Conservation (phyloP, 805 yeast genomes). For the Debaryomyces castellii region DNA sequence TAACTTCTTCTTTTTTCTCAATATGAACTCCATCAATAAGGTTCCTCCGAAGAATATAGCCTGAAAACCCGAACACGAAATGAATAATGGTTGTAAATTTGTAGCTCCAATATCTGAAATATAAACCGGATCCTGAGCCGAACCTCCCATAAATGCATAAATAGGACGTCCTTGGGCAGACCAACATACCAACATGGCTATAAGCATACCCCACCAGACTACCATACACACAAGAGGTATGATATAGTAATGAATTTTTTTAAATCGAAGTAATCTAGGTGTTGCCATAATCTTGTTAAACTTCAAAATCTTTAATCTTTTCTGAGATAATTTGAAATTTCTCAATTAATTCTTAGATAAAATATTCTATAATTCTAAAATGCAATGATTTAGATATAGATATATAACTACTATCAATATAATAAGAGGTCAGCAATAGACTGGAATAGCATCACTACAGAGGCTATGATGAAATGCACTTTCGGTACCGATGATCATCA, state of each 20-base stretch:
- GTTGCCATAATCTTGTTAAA: background rate
- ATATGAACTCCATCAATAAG: slow-evolving; percentile 57
- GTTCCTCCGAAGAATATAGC: slow-evolving; percentile 71
- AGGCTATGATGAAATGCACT: background rate
- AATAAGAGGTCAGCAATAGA: background rate
- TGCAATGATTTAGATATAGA: no score
- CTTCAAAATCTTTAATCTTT: no score
- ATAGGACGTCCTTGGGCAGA: slow-evolving; percentile 75
- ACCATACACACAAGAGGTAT: slow-evolving; percentile 66
- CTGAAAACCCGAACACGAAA: slow-evolving; percentile 73
- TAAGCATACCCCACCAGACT: slow-evolving; percentile 91
- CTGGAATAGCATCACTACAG: background rate
- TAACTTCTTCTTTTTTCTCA: slow-evolving; percentile 57
- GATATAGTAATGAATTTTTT: slow-evolving; percentile 50
- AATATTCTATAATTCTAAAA: no score
- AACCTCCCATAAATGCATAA: slow-evolving; percentile 51
- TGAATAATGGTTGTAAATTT: slow-evolving; percentile 78
- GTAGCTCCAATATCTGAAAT: slow-evolving; percentile 90
- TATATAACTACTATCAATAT: no score
- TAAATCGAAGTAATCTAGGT: slow-evolving; percentile 17
- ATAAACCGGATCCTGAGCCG: slow-evolving; percentile 55
- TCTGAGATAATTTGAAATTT: no score
- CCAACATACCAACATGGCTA: slow-evolving; percentile 79
- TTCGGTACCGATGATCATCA: background rate
- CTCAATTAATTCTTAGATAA: no score